Conservation (phyloP, 2,329 filamentous ascomycete genomes). For the Aaosphaeria arxii region DNA sequence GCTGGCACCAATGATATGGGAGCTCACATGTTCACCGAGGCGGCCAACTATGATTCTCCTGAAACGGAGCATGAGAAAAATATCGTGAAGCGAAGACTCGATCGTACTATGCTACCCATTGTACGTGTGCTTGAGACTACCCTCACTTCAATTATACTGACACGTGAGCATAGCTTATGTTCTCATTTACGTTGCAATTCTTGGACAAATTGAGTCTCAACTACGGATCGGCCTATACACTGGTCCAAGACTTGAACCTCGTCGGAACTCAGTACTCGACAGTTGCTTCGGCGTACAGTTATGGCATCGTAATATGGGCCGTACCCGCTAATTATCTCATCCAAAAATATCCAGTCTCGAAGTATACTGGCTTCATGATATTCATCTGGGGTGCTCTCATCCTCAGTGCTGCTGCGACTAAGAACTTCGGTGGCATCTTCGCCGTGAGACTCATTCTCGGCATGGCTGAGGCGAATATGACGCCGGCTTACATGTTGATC, state of each 20-base stretch:
- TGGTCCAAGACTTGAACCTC: background rate
- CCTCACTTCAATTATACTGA: no score
- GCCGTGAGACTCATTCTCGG: background rate
- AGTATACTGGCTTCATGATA: background rate
- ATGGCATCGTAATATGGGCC: background rate
- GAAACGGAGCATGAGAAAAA: no score
- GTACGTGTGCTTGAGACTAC: no score
- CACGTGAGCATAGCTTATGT: background rate
- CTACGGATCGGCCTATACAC: background rate
- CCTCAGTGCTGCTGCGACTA: background rate
- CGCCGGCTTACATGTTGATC: background rate
- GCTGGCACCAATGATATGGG: no score
- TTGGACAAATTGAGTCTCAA: background rate
- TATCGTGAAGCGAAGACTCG: no score
- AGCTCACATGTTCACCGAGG: no score
- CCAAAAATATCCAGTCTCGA: background rate
- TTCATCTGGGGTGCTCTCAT: background rate
- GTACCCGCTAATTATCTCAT: background rate
- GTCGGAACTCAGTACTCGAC: background rate
- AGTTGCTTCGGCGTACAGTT: background rate
- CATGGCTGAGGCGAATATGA: background rate
- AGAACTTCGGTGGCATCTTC: background rate
- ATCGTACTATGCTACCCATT: no score
- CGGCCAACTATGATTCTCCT: no score
- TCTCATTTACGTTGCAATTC: background rate